Conservation (phyloP, 805 yeast species). For the Candida silvicultrix region DNA sequence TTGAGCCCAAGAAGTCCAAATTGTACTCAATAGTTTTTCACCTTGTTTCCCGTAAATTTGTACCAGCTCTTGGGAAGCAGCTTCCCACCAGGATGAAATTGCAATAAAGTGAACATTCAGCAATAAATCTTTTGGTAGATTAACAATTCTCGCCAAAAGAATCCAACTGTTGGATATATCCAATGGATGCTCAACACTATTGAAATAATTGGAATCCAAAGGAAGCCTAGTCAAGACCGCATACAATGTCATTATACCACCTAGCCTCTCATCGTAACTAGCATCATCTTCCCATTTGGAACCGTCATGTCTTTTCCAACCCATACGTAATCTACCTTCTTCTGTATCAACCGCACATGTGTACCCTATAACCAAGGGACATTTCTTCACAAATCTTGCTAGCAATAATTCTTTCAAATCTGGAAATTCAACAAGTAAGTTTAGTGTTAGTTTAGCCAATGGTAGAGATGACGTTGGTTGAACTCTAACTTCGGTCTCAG, state of each 20-base stretch:
- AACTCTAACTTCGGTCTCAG: constrained; percentile 86
- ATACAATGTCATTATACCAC: constrained; percentile 81
- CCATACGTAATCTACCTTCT: constrained; percentile 80
- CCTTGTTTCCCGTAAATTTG: constrained; percentile 66
- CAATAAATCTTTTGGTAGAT: constrained; percentile 43
- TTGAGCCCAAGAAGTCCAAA: constrained; percentile 48
- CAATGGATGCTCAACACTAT: constrained; percentile 39
- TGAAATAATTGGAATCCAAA: constrained; percentile 24
- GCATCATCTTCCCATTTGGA: constrained; percentile 45
- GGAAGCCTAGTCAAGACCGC: constrained; percentile 59
- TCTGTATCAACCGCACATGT: constrained; percentile 71
- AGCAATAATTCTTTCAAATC: constrained; percentile 34
- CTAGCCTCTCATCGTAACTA: constrained; percentile 76
- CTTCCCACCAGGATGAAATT: constrained; percentile 89
- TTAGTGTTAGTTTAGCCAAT: constrained; percentile 57
- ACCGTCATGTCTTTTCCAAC: constrained; percentile 60
- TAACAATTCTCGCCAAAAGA: constrained; percentile 65
- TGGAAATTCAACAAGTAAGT: constrained; percentile 43
- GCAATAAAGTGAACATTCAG: constrained; percentile 67
- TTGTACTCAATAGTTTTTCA: constrained; percentile 44
- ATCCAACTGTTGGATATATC: constrained; percentile 60
- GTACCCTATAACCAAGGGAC: constrained; percentile 84
- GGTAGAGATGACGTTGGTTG: constrained; percentile 76
- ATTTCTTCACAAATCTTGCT: constrained; percentile 86
- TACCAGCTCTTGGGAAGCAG: constrained; percentile 53